These are phyloP conservation scores for Hyaloperonospora brassicae DNA, from an alignment of 352 stramenopile genomes.

Conservation along the genomic window DNA sequence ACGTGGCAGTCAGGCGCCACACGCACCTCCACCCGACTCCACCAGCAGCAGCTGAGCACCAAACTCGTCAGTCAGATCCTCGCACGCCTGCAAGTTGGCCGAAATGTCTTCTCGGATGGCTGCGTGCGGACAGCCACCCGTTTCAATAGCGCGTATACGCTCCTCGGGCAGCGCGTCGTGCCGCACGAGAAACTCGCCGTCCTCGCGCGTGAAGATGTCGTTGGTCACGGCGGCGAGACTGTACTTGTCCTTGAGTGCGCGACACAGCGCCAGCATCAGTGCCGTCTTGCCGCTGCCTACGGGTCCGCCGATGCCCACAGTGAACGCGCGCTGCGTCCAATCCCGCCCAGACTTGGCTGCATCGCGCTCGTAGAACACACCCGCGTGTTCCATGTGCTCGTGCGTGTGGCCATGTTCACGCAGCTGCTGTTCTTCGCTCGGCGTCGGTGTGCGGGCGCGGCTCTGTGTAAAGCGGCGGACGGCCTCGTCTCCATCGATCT, in stretches of 20 bases:
- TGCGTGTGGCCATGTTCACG: constrained; percentile 84
- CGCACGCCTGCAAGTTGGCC: constrained; percentile 93
- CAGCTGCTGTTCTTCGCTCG: constrained; percentile 69
- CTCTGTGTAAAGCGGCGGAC: constrained; percentile 58
- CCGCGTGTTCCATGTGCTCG: constrained; percentile 81
- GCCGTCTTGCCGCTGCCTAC: constrained; percentile 94
- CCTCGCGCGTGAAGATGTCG: constrained; percentile 98
- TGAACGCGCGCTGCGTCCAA: constrained; percentile 86
- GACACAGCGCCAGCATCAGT: constrained; percentile 90
- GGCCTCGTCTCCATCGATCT: constrained; percentile 54
- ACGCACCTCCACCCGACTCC: constrained; percentile 79
- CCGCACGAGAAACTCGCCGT: constrained; percentile 95
- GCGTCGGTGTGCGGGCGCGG: constrained; percentile 51
- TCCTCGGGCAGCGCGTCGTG: constrained; percentile 86
- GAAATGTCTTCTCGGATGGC: constrained; percentile 96
- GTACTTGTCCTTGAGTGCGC: constrained; percentile 69
- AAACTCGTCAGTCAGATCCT: constrained; percentile 90
- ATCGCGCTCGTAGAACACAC: constrained; percentile 64
- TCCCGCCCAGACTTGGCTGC: constrained; percentile 44
- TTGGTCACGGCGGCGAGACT: constrained; percentile 93
- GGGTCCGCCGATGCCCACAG: constrained; percentile 93
- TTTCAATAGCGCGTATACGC: constrained; percentile 95
- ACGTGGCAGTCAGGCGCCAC: background rate
- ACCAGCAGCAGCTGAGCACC: constrained; percentile 82
- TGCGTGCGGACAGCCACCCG: constrained; percentile 95